Evolutionary conservation across 352 stramenopile genomes (phyloP).

Genomic region (Lagenidium sp.): DNA sequence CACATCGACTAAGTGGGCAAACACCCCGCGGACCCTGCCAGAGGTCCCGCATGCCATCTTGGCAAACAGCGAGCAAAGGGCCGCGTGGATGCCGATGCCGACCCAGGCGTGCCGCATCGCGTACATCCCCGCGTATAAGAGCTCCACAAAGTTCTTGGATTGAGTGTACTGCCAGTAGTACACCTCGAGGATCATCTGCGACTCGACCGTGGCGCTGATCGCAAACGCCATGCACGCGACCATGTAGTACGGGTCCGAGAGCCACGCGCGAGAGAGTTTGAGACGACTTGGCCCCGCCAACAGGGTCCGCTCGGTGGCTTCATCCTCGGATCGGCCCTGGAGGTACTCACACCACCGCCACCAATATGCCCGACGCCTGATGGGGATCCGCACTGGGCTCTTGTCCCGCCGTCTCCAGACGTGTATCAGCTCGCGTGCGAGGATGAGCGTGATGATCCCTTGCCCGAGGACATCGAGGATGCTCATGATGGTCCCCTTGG

Average conservation of each 20-base stretch:
- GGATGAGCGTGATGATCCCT: constrained; percentile 1
- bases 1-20: neutral
- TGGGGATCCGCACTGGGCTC: no score
- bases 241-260: constrained; percentile 12
- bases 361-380: no score
- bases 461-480: constrained; percentile 10
- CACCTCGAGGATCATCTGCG: constrained; percentile 13
- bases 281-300: constrained; percentile 3
- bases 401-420: no score
- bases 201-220: constrained; percentile 10
- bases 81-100: constrained; percentile 6
- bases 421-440: constrained; percentile 4
- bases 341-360: no score
- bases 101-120: constrained; percentile 13
- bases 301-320: no score
- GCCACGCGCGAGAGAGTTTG: constrained; percentile 10
- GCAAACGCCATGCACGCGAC: constrained; percentile 10
- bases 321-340: neutral
- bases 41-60: no score
- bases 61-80: no score
- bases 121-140: constrained; percentile 10
- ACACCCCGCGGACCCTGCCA: no score
- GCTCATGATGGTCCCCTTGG: constrained; percentile 5
- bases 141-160: constrained; percentile 2
- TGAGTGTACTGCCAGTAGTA: constrained; percentile 11